Evolutionary conservation across 1,139 yeast genomes (phyloP), one percentile per base, ranked within the genome.

Genomic region (Keqinozyma sinolaborantium): DNA sequence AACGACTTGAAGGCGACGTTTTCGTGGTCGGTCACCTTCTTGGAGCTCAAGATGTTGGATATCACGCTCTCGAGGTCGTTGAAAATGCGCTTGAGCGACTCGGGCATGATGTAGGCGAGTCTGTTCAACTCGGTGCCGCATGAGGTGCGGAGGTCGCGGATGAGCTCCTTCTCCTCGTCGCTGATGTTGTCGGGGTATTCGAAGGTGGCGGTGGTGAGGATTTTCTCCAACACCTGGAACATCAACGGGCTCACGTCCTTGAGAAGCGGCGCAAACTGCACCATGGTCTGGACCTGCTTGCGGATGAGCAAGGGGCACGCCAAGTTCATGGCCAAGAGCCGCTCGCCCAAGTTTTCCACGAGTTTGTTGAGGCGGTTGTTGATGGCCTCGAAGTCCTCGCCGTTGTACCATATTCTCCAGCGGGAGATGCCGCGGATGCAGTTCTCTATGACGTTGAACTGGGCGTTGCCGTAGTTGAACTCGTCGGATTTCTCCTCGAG

Each of bases 41-140:
- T 73, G 3, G 83, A 70, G 4, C 78, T 72, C 39, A 90, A 61
- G 16, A 90, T 79, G 30, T 74, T 76, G 3, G 86, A 78, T 33
- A 92, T 82, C 0, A 85, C 97, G 31, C 69, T 72, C 52, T 92
- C 97, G 34, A 92, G 64, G 47, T 90, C 95, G 34, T 74, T 75
- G 43, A 86, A 82, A 13, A 90, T 87, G 39, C 76, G 77, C 55
- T 83, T 85, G 47, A 92, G 68, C 1, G 95, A 77, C 46, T 85
- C 95, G 0, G 98, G 97, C 84, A 92, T 90, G 55, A 92, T 73
- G 51, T 88, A 84, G 1, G 97, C 97, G 57, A 92, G 70, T 47
- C 98, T 70, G 56, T 92, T 92, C 35, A 94, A 69, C 57, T 94
- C 99, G 0, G 96, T 88, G 24, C 97, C 97, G 56, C 97, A 87